These are phyloP conservation scores for Phialocephala subalpina DNA, from an alignment of 2,329 filamentous ascomycete species.

Conservation along the genomic window DNA sequence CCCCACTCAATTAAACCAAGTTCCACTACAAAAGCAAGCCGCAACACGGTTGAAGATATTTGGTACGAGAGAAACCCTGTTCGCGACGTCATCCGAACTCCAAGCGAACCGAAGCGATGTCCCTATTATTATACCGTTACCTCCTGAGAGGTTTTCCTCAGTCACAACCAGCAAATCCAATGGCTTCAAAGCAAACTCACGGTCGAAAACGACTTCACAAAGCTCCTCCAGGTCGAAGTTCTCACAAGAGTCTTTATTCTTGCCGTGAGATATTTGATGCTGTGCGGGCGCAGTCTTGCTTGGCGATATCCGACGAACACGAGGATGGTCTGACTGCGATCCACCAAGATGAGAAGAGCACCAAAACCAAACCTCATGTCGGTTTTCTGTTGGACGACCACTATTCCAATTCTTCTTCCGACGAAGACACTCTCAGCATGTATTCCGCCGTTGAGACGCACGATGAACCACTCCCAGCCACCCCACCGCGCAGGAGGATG, in stretches of 20 bases:
- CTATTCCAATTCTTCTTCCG: background rate
- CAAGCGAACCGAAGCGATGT: conserved; percentile 6
- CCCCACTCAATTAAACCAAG: conserved; percentile 1
- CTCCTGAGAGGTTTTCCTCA: background rate
- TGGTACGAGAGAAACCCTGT: conserved; percentile 7
- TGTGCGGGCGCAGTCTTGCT: conserved; percentile 25
- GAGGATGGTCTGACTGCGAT: conserved; percentile 18
- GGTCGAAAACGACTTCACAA: conserved; percentile 25
- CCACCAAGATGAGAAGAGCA: conserved; percentile 9
- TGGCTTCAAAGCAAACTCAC: conserved; percentile 6
- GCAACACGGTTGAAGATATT: conserved; percentile 3
- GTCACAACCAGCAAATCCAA: background rate
- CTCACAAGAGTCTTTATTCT: conserved; percentile 18
- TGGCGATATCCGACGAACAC: conserved; percentile 3
- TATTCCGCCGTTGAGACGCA: conserved; percentile 21
- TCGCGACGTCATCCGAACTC: background rate
- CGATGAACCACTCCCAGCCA: conserved; percentile 12
- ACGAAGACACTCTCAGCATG: conserved; percentile 12
- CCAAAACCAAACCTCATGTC: conserved; percentile 6
- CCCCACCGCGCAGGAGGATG: conserved; percentile 19
- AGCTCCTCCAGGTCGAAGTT: conserved; percentile 8
- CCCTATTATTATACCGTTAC: conserved; percentile 11
- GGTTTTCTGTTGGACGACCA: conserved; percentile 3
- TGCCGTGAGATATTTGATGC: conserved; percentile 21
- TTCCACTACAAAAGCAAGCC: conserved; percentile 5